Evolutionary conservation across 2,329 filamentous ascomycete genomes (phyloP), one percentile per base, ranked within the genome.

Genomic region (Trichoderma afroharzianum): DNA sequence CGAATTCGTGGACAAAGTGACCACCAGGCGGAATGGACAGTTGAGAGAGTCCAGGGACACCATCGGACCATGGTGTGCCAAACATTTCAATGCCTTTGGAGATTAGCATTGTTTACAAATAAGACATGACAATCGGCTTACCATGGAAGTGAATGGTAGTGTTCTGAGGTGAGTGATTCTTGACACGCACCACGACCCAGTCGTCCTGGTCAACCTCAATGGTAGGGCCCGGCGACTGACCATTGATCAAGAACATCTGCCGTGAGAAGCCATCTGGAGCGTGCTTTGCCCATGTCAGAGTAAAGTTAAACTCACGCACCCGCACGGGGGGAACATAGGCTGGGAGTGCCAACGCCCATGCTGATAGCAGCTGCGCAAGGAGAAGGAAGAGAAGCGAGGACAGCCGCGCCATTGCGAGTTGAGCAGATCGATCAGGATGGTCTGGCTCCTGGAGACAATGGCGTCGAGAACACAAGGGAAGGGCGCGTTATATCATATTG

Each of bases 211-310:
- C 79, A 9, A 86, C 82, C 62, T 86, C 83, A 9, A 92, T 83
- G 2, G 83, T 80, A 0, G 91, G 91, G 0, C 89, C 91, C 0
- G 91, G 90, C 63, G 87, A 88, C 75, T 88, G 83, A 12, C 85
- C 86, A 73, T 92, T 91, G 75, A 90, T 79, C 55, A 91, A 80
- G 73, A 85, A 75, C 79, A 85, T 83, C 53, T 83, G 73, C 14
- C 83, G 79, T 0, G 78, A 71, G 70, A 82, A 80, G 28, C 88
- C 87, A 78, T 85, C 82, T 0, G 84, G 84, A 0, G 81, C 79
- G 36, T 80, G 68, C 1, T 77, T 75, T 24, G 81, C 79, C 80
- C 81, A 84, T 6, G 82, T 82, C 32, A 82, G 53, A 3, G 70
- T 73, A 1, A 82, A 74, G 28, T 77, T 75, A 47, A 79, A 81